Percentiles rank a stretch among this genome's conserved stretches.
Evolutionary conservation across 768 basidiomycete species (phyloP).

Genomic region (Flagelloscypha sp.): DNA sequence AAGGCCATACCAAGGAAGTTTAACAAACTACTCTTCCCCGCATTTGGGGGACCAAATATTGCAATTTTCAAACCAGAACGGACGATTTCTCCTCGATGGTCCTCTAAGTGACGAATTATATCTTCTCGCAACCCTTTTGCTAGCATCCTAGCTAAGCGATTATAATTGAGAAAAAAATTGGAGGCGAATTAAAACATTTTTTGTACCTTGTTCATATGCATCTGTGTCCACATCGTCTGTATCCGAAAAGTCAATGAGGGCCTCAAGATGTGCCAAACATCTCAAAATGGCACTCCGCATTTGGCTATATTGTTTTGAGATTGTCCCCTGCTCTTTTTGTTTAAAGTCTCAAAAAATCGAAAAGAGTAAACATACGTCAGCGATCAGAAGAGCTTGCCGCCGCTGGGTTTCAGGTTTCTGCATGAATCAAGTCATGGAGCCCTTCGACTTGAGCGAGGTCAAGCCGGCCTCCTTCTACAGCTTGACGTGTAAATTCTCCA

Average conservation of each 20-base stretch:
- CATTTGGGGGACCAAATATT: constrained; percentile 90
- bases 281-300: constrained; percentile 60
- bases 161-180: not conserved
- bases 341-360: not conserved
- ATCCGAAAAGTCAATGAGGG: constrained; percentile 90
- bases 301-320: constrained; percentile 50
- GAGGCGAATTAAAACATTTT: constrained; percentile 1
- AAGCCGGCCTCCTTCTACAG: constrained; percentile 71
- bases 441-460: constrained; percentile 90
- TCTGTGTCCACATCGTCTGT: constrained; percentile 85
- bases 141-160: constrained; percentile 41
- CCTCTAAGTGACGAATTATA: constrained; percentile 53
- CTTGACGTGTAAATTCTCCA: constrained; percentile 85
- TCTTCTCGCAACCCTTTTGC: constrained; percentile 38
- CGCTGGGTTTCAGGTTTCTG: constrained; percentile 82
- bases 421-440: constrained; percentile 77
- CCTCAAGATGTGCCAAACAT: constrained; percentile 75
- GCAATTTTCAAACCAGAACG: constrained; percentile 75
- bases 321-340: constrained; percentile 71
- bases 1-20: constrained; percentile 67
- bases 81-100: constrained; percentile 77
- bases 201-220: constrained; percentile 61
- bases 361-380: constrained; percentile 42
- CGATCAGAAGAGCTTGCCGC: constrained; percentile 59
- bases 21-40: constrained; percentile 84